Conservation (phyloP, 495 filamentous ascomycete species). For the Penicillium flavigenum region DNA sequence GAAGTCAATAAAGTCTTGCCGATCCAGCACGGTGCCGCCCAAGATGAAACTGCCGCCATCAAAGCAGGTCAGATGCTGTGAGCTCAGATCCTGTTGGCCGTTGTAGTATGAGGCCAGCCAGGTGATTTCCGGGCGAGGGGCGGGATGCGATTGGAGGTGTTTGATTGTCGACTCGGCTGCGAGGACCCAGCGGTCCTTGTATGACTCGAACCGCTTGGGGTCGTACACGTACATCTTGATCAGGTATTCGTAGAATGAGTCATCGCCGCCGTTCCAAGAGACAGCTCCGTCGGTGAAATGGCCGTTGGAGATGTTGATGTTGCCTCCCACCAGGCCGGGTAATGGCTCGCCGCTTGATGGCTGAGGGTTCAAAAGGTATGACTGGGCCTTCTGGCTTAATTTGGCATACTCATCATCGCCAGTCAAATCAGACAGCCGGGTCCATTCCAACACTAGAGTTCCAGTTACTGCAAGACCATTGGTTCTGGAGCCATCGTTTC, state of each 20-base stretch:
- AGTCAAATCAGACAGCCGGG: slow-evolving; percentile 73
- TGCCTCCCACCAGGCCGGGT: slow-evolving; percentile 72
- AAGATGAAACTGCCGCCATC: slow-evolving; percentile 84
- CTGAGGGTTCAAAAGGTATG: slow-evolving; percentile 66
- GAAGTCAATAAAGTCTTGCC: slow-evolving; percentile 66
- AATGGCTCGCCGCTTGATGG: slow-evolving; percentile 67
- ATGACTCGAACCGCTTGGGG: slow-evolving; percentile 57
- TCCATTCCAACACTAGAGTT: slow-evolving; percentile 82
- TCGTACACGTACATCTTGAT: slow-evolving; percentile 94
- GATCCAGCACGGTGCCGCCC: slow-evolving; percentile 68
- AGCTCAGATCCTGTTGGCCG: slow-evolving; percentile 49
- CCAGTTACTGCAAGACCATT: slow-evolving; percentile 73
- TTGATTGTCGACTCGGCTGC: slow-evolving; percentile 77
- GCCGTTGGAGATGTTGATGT: slow-evolving; percentile 64
- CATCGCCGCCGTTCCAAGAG: slow-evolving; percentile 77
- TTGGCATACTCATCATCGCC: slow-evolving; percentile 63
- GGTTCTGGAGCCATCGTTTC: slow-evolving; percentile 48
- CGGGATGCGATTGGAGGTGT: slow-evolving; percentile 71
- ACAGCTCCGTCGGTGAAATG: slow-evolving; percentile 64
- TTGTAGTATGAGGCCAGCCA: slow-evolving; percentile 67
- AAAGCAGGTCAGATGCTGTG: slow-evolving; percentile 78
- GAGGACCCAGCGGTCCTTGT: slow-evolving; percentile 71
- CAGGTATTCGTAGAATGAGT: slow-evolving; percentile 89
- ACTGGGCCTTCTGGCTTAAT: slow-evolving; percentile 67
- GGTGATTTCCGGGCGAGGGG: slow-evolving; percentile 66